These are phyloP conservation scores for Alternaria longipes DNA, from an alignment of 2,329 filamentous ascomycete genomes.

Conservation along the genomic window DNA sequence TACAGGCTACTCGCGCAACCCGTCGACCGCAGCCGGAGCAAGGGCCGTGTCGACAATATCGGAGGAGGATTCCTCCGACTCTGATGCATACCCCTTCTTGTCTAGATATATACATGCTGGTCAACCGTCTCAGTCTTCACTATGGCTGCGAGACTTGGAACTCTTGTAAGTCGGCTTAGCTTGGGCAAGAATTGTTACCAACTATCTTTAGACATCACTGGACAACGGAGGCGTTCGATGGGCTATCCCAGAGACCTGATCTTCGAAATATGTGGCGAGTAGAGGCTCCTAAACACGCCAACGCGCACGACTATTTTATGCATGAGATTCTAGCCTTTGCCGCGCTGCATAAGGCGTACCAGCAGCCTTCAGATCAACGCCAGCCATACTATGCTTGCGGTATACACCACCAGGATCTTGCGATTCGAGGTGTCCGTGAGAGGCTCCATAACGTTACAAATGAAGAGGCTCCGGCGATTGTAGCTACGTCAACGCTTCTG, in stretches of 20 bases:
- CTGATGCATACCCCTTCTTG: slow-evolving; percentile 47
- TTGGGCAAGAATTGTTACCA: slow-evolving; percentile 2
- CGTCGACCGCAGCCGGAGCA: slow-evolving; percentile 20
- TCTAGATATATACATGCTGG: slow-evolving; percentile 40
- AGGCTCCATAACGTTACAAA: slow-evolving; percentile 40
- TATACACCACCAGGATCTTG: slow-evolving; percentile 50
- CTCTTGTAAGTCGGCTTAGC: slow-evolving; percentile 38
- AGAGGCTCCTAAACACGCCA: slow-evolving; percentile 47
- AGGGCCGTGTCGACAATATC: slow-evolving; percentile 19
- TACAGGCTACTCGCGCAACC: slow-evolving; percentile 36
- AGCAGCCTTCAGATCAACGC: slow-evolving; percentile 34
- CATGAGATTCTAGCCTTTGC: slow-evolving; percentile 54
- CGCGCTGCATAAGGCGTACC: slow-evolving; percentile 50
- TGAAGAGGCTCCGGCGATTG: slow-evolving; percentile 43
- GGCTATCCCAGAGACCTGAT: slow-evolving; percentile 37
- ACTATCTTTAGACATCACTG: slow-evolving; percentile 44
- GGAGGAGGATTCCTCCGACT: slow-evolving; percentile 38
- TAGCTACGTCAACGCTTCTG: slow-evolving; percentile 44
- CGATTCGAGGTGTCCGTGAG: slow-evolving; percentile 44
- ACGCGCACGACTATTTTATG: slow-evolving; percentile 50
- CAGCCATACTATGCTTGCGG: slow-evolving; percentile 45
- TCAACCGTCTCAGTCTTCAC: slow-evolving; percentile 30
- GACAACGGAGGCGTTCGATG: slow-evolving; percentile 38
- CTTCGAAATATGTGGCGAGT: slow-evolving; percentile 46
- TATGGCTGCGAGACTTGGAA: slow-evolving; percentile 48